These are phyloP conservation scores for Suillus cothurnatus DNA, from an alignment of 768 basidiomycete genomes.

Conservation along the genomic window DNA sequence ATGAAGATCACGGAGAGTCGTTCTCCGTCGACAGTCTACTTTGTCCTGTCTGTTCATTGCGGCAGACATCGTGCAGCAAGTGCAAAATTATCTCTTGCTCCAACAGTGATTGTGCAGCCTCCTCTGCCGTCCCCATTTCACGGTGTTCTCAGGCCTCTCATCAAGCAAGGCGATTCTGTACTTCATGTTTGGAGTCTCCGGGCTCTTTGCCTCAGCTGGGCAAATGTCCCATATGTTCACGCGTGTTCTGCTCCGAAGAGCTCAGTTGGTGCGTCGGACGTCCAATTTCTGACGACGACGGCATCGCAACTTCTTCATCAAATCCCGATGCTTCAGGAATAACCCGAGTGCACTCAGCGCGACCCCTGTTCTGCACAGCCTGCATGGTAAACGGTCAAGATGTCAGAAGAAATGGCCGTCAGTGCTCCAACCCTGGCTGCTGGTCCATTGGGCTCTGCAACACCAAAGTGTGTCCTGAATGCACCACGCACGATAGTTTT, in stretches of 20 bases:
- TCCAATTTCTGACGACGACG: background rate
- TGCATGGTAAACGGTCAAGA: background rate
- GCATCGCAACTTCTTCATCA: background rate
- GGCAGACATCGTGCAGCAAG: background rate
- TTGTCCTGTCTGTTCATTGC: background rate
- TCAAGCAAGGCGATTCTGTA: background rate
- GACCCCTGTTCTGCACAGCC: background rate
- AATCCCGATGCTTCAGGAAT: background rate
- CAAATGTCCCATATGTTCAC: background rate
- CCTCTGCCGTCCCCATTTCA: background rate
- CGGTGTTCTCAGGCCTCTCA: background rate
- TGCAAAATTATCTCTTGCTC: constrained; percentile 1
- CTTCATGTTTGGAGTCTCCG: constrained; percentile 1
- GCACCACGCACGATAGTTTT: constrained; percentile 1
- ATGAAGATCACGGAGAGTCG: background rate
- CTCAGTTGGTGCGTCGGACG: background rate
- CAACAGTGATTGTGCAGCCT: background rate
- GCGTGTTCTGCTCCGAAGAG: background rate
- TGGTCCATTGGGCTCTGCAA: background rate
- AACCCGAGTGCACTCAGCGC: constrained; percentile 4
- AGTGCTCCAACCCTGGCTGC: background rate
- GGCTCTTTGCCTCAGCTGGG: background rate
- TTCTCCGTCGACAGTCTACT: background rate
- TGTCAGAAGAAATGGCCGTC: background rate
- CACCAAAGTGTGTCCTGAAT: constrained; percentile 4